phyloP scores from a whole-genome alignment of 345 rosid species.

The Trapa incisa region DNA sequence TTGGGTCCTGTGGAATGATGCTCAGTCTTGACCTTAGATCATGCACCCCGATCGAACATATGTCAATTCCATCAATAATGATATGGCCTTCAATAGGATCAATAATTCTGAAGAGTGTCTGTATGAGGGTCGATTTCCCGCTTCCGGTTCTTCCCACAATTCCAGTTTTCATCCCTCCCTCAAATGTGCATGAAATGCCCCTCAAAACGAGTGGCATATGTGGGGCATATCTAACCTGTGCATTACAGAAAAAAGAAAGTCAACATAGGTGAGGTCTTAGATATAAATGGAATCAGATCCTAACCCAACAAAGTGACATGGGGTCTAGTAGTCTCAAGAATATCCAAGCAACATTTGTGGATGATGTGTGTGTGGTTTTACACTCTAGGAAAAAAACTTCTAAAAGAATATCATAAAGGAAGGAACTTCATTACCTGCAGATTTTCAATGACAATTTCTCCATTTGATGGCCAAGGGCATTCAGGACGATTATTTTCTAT shows the following conservation, averaged over 20 bases:
- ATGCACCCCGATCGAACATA: slow-evolving; percentile 60
- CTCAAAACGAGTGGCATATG: slow-evolving; percentile 78
- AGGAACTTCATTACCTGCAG: slow-evolving; percentile 42
- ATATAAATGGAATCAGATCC: no score
- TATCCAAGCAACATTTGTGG: no score
- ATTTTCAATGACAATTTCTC: slow-evolving; percentile 42
- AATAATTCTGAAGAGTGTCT: slow-evolving; percentile 69
- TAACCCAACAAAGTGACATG: no score
- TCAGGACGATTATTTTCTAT: slow-evolving; percentile 43
- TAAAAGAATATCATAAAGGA: neutral
- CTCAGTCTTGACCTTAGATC: slow-evolving; percentile 71
- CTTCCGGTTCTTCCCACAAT: slow-evolving; percentile 92
- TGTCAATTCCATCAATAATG: slow-evolving; percentile 52
- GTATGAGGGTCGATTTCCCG: slow-evolving; percentile 88
- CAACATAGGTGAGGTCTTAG: no score
- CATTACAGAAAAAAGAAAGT: neutral
- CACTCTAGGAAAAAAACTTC: neutral
- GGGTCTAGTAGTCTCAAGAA: no score
- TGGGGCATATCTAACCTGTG: slow-evolving; percentile 70
- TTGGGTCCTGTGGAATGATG: slow-evolving; percentile 92
- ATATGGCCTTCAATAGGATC: slow-evolving; percentile 68
- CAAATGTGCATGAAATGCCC: slow-evolving; percentile 70
- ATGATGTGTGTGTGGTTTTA: no score
- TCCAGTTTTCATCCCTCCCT: slow-evolving; percentile 70
- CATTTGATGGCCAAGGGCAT: slow-evolving; percentile 56